Evolutionary conservation across 208 protist genomes (phyloP), one percentile per base, ranked within the genome.

Genomic region (Leishmania major): DNA sequence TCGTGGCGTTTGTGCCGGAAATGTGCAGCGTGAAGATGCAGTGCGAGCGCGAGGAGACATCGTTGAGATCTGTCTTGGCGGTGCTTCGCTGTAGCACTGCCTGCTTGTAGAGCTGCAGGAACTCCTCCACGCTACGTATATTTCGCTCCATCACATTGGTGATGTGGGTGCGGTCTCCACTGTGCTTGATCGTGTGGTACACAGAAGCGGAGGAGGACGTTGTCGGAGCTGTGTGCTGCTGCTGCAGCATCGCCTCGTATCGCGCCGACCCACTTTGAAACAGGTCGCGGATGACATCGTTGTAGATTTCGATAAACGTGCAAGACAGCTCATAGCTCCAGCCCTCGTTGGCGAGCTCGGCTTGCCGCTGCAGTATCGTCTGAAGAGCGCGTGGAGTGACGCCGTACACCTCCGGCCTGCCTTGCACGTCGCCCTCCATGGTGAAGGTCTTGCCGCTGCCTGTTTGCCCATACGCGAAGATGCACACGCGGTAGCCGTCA

Each of bases 401-500:
- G 53, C 97, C 97, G 70, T 88, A 81, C 35, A 69, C 25, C 49
- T 93, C 83, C 31, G 86, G 85, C 3, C 74, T 59, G 25, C 77
- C 77, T 2, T 43, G 45, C 64, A 90, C 64, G 43, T 91, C 80
- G 25, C 96, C 96, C 64, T 97, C 93, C 94, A 98, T 98, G 11
- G 92, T 98, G 84, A 96, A 97, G 19, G 96, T 98, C 81, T 98
- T 98, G 73, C 97, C 95, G 17, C 87, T 93, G 51, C 97, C 97
- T 6, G 97, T 98, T 82, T 98, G 97, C 1, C 97, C 97, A 79
- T 98, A 98, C 5, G 97, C 97, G 60, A 98, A 96, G 37, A 98
- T 89, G 77, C 95, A 98, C 25, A 98, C 92, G 40, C 91, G 87
- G 77, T 98, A 98, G 31, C 97, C 97, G 80, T 98, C 97, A 70